Base-by-base conservation (phyloP, 768 basidiomycete genomes). In the Mycena latifolia region DNA sequence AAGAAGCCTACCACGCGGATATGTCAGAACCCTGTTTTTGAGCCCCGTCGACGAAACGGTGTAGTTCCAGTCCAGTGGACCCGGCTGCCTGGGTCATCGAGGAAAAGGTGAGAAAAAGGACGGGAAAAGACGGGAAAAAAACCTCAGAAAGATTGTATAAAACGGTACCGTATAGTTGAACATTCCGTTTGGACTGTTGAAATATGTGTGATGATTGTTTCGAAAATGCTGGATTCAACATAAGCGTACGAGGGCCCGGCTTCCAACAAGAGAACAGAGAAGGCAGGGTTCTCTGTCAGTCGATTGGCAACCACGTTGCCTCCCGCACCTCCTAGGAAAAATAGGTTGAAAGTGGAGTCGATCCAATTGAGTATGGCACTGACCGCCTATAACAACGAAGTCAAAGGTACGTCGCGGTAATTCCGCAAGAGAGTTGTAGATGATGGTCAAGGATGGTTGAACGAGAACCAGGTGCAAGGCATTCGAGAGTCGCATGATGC, bases 21-120 rank as follows among this genome's bases (percentile, higher is more conserved):
- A 62, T 24, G 39, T 62, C 17, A 54, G 12, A 28, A 46, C 24
- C 20, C 61, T 52, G 25, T 62, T 47, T 31, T 43, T n/a, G 7
- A 55, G 50, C 17, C 61, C 61, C 20, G 43, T 25, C n/a, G 52
- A 62, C 1, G 61, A n/a, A 24, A 62, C 31, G 33, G 61, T 62
- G 22, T 47, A 62, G 33, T 62, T 62, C 61, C 61, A 62, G 52
- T 62, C 61, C 5, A 62, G 24, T 25, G 61, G 61, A 24, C 61
- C 61, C 9, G 61, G 61, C 27, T 55, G 31, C n/a, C n/a, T n/a
- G n/a, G n/a, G n/a, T n/a, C n/a, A n/a, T n/a, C n/a, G n/a, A n/a
- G n/a, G n/a, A n/a, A n/a, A n/a, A n/a, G n/a, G n/a, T n/a, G n/a
- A n/a, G n/a, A n/a, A n/a, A n/a, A n/a, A n/a, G n/a, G n/a, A n/a